Evolutionary conservation across 345 rosid genomes (phyloP).

Genomic region (Gossypium ekmanianum): DNA sequence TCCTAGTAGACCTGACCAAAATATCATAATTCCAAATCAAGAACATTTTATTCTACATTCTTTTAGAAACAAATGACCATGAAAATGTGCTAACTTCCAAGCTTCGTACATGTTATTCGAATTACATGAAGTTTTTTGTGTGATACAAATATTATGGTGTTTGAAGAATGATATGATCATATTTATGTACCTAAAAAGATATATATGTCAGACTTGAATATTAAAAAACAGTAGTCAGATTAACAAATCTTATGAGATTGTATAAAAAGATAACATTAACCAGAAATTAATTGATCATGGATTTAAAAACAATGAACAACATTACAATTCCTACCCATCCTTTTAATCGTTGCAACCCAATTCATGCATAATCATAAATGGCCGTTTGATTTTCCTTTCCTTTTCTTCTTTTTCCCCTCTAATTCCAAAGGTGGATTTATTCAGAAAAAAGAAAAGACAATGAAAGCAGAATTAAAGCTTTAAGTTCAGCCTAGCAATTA

Average conservation of each 20-base stretch:
- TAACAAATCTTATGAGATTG: not conserved
- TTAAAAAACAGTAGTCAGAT: too few relatives aligned
- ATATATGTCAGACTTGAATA: too few relatives aligned
- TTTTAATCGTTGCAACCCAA: not conserved
- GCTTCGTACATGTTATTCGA: not conserved
- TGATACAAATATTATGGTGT: too few relatives aligned
- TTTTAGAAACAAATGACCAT: not conserved
- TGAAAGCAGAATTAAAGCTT: not conserved
- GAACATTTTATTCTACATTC: not conserved
- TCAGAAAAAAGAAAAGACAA: not conserved
- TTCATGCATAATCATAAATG: not conserved
- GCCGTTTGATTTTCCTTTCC: not conserved
- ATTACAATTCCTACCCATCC: not conserved
- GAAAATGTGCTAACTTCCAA: not conserved
- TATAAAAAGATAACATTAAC: not conserved
- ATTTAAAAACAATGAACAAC: not conserved
- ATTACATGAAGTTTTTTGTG: too few relatives aligned
- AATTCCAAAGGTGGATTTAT: not conserved
- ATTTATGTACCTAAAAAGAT: too few relatives aligned
- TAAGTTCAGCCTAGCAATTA: not conserved
- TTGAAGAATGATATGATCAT: too few relatives aligned
- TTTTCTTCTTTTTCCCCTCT: not conserved
- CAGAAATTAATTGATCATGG: not conserved
- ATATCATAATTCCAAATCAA: not conserved
- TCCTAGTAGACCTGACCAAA: constrained; percentile 75